Conservation (phyloP, 768 basidiomycete genomes). For the Leucocoprinus sp. region DNA sequence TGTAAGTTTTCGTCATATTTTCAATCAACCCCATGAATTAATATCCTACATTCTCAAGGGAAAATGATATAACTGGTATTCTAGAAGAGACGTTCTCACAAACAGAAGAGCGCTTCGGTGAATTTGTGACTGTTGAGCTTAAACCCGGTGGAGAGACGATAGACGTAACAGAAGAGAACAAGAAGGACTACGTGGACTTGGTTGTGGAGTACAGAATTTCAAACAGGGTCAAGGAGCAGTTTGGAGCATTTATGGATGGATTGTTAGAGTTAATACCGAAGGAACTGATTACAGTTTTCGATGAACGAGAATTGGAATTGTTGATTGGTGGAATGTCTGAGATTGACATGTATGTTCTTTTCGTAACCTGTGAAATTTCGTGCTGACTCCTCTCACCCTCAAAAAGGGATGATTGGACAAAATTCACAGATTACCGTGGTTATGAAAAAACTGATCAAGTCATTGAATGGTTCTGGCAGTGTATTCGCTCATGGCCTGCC, state of each 20-base stretch:
- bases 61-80: constrained; percentile 69
- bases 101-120: constrained; percentile 71
- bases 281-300: constrained; percentile 83
- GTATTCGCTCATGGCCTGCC: constrained; percentile 81
- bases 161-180: constrained; percentile 66
- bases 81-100: constrained; percentile 66
- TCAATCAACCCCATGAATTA: neutral
- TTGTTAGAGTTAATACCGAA: constrained; percentile 78
- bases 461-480: constrained; percentile 96
- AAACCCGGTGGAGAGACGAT: constrained; percentile 52
- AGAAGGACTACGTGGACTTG: constrained; percentile 68
- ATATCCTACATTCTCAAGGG: constrained; percentile 31
- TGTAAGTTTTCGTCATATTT: constrained; percentile 34
- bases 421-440: constrained; percentile 88
- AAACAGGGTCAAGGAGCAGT: constrained; percentile 75
- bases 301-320: constrained; percentile 83
- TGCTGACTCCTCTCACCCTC: constrained; percentile 9
- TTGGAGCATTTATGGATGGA: constrained; percentile 79
- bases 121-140: constrained; percentile 59
- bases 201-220: constrained; percentile 81
- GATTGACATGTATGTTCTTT: constrained; percentile 62
- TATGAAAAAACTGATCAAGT: constrained; percentile 82
- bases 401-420: constrained; percentile 80
- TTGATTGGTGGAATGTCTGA: constrained; percentile 92
- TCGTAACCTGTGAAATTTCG: neutral